These are phyloP conservation scores for Acidomyces sp. DNA, from an alignment of 495 filamentous ascomycete species.

Conservation along the genomic window DNA sequence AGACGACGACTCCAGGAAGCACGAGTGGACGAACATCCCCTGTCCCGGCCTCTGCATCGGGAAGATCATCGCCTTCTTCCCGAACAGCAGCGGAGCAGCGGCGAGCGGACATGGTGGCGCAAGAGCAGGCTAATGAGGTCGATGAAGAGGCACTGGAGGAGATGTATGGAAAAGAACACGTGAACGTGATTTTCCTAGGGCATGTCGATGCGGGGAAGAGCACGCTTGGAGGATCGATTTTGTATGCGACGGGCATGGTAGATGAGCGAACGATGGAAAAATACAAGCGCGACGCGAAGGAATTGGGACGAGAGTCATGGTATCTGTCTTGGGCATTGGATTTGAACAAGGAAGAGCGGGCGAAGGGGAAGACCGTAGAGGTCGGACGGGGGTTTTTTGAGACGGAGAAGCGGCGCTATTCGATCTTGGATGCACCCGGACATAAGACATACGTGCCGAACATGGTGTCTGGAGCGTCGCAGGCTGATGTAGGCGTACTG, in stretches of 20 bases:
- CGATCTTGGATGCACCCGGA: constrained; percentile 84
- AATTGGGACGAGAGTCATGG: constrained; percentile 94
- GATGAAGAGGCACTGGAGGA: constrained; percentile 85
- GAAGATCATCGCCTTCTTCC: constrained; percentile 53
- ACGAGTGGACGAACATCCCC: constrained; percentile 63
- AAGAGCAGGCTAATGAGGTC: constrained; percentile 78
- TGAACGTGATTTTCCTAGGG: constrained; percentile 96
- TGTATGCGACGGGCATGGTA: constrained; percentile 94
- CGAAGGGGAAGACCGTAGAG: constrained; percentile 97
- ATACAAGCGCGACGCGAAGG: constrained; percentile 91
- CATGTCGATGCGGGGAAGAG: constrained; percentile 98
- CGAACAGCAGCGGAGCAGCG: constrained; percentile 38
- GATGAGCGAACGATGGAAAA: constrained; percentile 98
- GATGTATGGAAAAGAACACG: constrained; percentile 96
- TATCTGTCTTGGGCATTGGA: constrained; percentile 97
- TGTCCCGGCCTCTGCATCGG: constrained; percentile 57
- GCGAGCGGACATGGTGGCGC: constrained; percentile 69
- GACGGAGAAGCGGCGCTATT: constrained; percentile 76
- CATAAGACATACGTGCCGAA: constrained; percentile 27
- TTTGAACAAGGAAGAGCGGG: constrained; percentile 85
- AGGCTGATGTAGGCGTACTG: constrained; percentile 89
- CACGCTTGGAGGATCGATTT: constrained; percentile 80
- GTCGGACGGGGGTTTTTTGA: constrained; percentile 95
- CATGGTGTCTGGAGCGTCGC: constrained; percentile 66
- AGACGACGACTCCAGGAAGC: constrained; percentile 36